Evolutionary conservation across 805 yeast species (phyloP), one percentile per base, ranked within the genome.

Genomic region (Brettanomyces naardenensis): DNA sequence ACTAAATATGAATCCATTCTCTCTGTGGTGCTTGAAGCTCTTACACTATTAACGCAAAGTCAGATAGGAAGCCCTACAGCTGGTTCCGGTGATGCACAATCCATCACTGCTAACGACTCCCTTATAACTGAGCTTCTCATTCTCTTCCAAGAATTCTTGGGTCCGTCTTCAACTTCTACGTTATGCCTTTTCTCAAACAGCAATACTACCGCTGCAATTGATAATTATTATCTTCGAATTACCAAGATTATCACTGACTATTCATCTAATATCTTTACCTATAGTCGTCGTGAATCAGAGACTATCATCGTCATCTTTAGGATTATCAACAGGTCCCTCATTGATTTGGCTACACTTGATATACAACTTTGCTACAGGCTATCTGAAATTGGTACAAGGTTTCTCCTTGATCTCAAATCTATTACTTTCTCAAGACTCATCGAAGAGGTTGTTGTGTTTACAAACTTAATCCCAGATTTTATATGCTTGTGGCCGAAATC

Each of bases 291-390:
- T 20, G 62, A 55, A 33, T 41, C 56, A 3, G 49, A 46, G 25
- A 37, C 49, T 6, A 37, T 55, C 6, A 51, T 63, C 6, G 28
- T 49, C 3, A 48, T 66, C 2, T 51, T 78, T 31, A 62, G 63
- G 36, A 53, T 78, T 13, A 52, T 71, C 14, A 78, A 78, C 49
- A 64, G 62, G 26, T 46, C 68, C 3, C 45, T 78, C 5, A 44
- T 69, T 0, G 54, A 61, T n/a, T 50, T 68, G 4, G 61, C 73
- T 3, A 64, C 71, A 0, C 51, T 61, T 4, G 63, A 73, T 45
- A 49, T 69, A 5, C 38, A 50, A 4, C 49, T 62, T 17, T 63
- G 71, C 3, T 47, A 67, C 42, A 45, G 49, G 15, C 44, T 76
- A 3, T 61, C 66, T 11, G 54, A 53, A 28, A 30, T 68, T 1